These are phyloP conservation scores for Penicillium dipodomyicola DNA, from an alignment of 495 filamentous ascomycete genomes.

Conservation along the genomic window DNA sequence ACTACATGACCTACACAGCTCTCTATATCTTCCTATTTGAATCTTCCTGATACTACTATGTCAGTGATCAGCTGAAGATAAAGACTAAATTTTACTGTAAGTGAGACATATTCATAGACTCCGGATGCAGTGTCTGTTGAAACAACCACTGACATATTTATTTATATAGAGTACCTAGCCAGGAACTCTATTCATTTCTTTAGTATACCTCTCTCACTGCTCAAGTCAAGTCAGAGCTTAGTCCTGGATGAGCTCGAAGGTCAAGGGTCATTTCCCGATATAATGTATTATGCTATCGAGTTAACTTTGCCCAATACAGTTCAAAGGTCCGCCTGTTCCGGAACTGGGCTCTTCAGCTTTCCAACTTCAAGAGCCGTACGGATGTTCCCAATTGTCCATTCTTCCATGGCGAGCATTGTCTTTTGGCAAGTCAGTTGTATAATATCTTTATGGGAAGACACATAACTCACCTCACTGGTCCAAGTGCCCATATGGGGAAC, in stretches of 20 bases:
- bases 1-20: too few relatives aligned
- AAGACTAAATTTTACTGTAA: too few relatives aligned
- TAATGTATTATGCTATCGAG: neutral
- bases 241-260: neutral
- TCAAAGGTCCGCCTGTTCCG: conserved; percentile 54
- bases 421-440: conserved; percentile 23
- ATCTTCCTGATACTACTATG: too few relatives aligned
- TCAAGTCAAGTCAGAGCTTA: neutral
- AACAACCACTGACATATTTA: too few relatives aligned
- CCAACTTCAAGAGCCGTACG: conserved; percentile 53
- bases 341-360: conserved; percentile 55
- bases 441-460: neutral
- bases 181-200: too few relatives aligned
- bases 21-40: too few relatives aligned
- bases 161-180: too few relatives aligned
- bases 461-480: conserved; percentile 56
- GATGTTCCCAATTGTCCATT: conserved; percentile 62
- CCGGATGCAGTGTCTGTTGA: too few relatives aligned
- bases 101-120: too few relatives aligned
- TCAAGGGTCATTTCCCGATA: neutral
- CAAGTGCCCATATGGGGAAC: conserved; percentile 71
- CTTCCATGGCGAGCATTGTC: conserved; percentile 65
- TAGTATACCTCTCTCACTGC: too few relatives aligned
- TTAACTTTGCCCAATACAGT: neutral
- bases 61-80: too few relatives aligned